Conservation (phyloP, 139 green algal species). For the Picochlorum sp. region DNA sequence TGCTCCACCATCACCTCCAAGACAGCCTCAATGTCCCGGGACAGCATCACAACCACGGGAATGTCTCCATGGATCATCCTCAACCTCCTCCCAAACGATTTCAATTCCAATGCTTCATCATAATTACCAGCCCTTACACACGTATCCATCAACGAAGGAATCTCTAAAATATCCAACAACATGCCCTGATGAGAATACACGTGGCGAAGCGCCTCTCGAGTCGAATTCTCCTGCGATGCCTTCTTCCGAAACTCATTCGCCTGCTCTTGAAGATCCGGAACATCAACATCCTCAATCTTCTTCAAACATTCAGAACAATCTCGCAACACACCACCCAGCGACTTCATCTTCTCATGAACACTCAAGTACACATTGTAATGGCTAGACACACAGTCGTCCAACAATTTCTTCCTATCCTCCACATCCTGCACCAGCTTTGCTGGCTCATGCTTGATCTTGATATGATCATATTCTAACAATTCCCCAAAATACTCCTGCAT, state of each 20-base stretch:
- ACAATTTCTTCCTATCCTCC: constrained; percentile 60
- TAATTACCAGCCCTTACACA: constrained; percentile 90
- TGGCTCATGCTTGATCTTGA: constrained; percentile 83
- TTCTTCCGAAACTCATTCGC: constrained; percentile 53
- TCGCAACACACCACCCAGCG: constrained; percentile 35
- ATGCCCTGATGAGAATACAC: constrained; percentile 58
- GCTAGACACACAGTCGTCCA: constrained; percentile 49
- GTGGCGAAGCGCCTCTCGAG: constrained; percentile 56
- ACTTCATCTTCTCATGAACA: constrained; percentile 25
- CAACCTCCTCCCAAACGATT: constrained; percentile 26
- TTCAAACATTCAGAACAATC: constrained; percentile 17
- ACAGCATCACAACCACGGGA: constrained; percentile 59
- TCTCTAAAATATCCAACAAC: constrained; percentile 89
- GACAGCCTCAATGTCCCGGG: constrained; percentile 45
- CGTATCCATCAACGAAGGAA: constrained; percentile 91
- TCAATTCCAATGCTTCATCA: constrained; percentile 95
- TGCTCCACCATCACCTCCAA: constrained; percentile 68
- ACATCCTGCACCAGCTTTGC: constrained; percentile 78
- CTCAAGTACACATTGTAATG: constrained; percentile 64
- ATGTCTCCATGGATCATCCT: constrained; percentile 28
- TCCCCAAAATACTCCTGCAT: constrained; percentile 76
- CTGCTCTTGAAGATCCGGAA: constrained; percentile 49
- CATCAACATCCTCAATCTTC: constrained; percentile 26
- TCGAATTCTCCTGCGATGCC: constrained; percentile 32
- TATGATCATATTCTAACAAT: constrained; percentile 78